Evolutionary conservation across 331 rosid genomes (phyloP).

Genomic region (Erythrophleum ivorense): DNA sequence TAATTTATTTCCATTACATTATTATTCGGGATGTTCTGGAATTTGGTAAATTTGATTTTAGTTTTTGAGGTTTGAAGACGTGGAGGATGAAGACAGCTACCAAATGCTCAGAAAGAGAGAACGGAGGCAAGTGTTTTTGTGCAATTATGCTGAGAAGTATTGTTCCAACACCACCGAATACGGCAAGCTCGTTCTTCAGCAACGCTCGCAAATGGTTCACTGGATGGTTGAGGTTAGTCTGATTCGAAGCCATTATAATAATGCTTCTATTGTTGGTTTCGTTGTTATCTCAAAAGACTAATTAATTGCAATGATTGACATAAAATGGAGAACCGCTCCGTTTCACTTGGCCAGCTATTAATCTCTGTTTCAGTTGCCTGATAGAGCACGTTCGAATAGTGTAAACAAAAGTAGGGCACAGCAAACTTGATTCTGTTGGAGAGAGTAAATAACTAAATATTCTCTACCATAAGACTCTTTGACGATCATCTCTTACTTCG

Average conservation of each 20-base stretch:
- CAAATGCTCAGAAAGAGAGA: slow-evolving; percentile 76
- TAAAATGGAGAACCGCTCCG: not conserved
- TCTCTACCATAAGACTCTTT: slow-evolving; percentile 13
- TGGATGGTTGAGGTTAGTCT: slow-evolving; percentile 81
- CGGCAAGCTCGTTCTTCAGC: slow-evolving; percentile 66
- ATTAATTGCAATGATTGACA: not conserved
- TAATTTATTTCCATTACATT: not conserved
- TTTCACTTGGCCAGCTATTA: not conserved
- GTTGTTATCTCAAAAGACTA: not conserved
- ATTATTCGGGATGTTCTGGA: slow-evolving; percentile 9
- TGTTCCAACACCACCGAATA: slow-evolving; percentile 54
- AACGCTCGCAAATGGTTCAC: slow-evolving; percentile 68
- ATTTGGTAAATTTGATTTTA: slow-evolving; percentile 34
- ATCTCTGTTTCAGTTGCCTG: not conserved
- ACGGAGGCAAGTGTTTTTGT: slow-evolving; percentile 50
- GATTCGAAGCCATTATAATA: not conserved
- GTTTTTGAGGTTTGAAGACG: slow-evolving; percentile 64
- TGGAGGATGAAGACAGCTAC: slow-evolving; percentile 86
- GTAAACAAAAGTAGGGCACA: not conserved
- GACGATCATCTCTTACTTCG: not conserved
- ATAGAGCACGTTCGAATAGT: slow-evolving; percentile 31
- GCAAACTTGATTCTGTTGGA: slow-evolving; percentile 30
- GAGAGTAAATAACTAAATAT: slow-evolving; percentile 18
- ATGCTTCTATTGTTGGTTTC: not conserved
- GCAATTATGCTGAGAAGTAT: slow-evolving; percentile 63